Evolutionary conservation across 331 rosid genomes (phyloP).

Genomic region (Rosa hybrid): DNA sequence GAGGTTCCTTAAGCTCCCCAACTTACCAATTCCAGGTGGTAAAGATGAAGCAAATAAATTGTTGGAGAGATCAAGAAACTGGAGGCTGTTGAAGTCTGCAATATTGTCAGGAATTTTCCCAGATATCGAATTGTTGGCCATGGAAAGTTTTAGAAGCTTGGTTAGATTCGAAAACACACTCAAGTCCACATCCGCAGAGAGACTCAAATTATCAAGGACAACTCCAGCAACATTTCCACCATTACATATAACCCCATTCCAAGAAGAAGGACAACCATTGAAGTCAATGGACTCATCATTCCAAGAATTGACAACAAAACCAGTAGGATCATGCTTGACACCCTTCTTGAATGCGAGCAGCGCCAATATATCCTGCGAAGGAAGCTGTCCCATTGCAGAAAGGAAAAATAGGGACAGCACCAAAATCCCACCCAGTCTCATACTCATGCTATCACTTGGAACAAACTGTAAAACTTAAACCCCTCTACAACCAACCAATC

Average conservation of each 20-base stretch:
- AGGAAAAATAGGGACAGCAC: slow-evolving; percentile 61
- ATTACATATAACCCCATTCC: slow-evolving; percentile 92
- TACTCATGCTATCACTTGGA: slow-evolving; percentile 26
- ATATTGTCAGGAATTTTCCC: slow-evolving; percentile 67
- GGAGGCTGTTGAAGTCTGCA: slow-evolving; percentile 68
- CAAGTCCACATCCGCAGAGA: slow-evolving; percentile 80
- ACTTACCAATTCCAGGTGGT: slow-evolving; percentile 59
- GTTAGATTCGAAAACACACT: slow-evolving; percentile 77
- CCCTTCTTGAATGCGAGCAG: slow-evolving; percentile 88
- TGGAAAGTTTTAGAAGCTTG: slow-evolving; percentile 75
- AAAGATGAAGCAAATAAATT: slow-evolving; percentile 70
- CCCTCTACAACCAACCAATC: slow-evolving; percentile 14
- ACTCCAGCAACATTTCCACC: slow-evolving; percentile 96
- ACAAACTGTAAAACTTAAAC: slow-evolving; percentile 17
- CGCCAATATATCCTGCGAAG: slow-evolving; percentile 94
- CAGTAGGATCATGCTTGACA: slow-evolving; percentile 92
- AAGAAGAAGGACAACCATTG: slow-evolving; percentile 95
- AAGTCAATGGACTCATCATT: slow-evolving; percentile 97
- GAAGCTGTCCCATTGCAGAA: slow-evolving; percentile 82
- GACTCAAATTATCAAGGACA: slow-evolving; percentile 75
- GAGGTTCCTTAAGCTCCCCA: slow-evolving; percentile 63
- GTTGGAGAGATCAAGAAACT: slow-evolving; percentile 77
- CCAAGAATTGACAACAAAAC: slow-evolving; percentile 88
- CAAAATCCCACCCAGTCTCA: slow-evolving; percentile 58
- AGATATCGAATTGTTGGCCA: slow-evolving; percentile 74